A percentile compares a stretch with the other conserved stretches of the same genome.
phyloP scores from a whole-genome alignment of 108 stramenopile species.

The Aurantiochytrium sp. region DNA sequence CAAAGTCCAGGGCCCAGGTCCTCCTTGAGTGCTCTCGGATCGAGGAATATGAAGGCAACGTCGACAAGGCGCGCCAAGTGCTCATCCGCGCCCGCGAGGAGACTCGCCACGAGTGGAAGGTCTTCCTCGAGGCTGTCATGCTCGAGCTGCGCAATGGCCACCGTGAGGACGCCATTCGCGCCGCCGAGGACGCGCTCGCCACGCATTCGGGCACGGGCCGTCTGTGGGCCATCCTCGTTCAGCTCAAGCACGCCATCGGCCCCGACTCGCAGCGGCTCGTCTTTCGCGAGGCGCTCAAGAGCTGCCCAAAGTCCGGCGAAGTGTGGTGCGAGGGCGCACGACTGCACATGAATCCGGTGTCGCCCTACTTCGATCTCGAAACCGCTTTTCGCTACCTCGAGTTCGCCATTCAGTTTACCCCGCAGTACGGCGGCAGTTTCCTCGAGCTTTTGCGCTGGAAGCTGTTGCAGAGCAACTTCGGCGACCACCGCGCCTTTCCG shows the following conservation, averaged over 20 bases:
- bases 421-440: constrained; percentile 94
- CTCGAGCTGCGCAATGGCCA: constrained; percentile 75
- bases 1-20: constrained; percentile 77
- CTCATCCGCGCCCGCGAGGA: constrained; percentile 64
- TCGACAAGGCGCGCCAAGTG: constrained; percentile 73
- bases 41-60: constrained; percentile 82
- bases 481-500: background rate
- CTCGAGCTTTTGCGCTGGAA: constrained; percentile 71
- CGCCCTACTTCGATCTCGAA: constrained; percentile 72
- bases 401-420: constrained; percentile 94
- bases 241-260: constrained; percentile 71
- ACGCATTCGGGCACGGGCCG: constrained; percentile 87
- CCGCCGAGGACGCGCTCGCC: constrained; percentile 71
- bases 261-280: constrained; percentile 72
- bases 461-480: constrained; percentile 55
- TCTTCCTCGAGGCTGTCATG: constrained; percentile 84
- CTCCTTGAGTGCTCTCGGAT: constrained; percentile 82
- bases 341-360: constrained; percentile 51
- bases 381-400: constrained; percentile 69
- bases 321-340: constrained; percentile 91
- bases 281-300: constrained; percentile 73
- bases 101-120: constrained; percentile 85
- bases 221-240: constrained; percentile 88
- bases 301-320: constrained; percentile 93
- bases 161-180: constrained; percentile 56